Conservation (phyloP, 2,329 filamentous ascomycete genomes). For the Huntiella bhutanensis region DNA sequence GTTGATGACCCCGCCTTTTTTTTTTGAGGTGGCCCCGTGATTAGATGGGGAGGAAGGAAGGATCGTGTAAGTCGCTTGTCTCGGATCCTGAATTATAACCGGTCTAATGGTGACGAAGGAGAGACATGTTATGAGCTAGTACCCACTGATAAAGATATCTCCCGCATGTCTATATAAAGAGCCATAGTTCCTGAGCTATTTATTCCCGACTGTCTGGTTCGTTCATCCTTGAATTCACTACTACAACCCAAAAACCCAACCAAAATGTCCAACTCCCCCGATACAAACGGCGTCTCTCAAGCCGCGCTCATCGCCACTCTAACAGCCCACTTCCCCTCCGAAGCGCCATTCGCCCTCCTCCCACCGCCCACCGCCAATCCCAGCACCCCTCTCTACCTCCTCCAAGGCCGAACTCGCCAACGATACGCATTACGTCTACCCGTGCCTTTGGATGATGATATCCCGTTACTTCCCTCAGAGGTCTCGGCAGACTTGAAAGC, state of each 20-base stretch:
- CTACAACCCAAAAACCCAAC: not conserved
- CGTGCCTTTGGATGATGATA: not conserved
- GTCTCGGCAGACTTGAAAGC: not conserved
- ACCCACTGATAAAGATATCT: too few relatives aligned
- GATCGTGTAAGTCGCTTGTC: too few relatives aligned
- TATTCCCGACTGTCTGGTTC: not conserved
- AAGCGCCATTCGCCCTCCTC: conserved; percentile 3
- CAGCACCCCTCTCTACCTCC: conserved; percentile 3
- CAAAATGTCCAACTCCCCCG: not conserved
- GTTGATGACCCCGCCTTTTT: too few relatives aligned
- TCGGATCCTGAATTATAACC: too few relatives aligned
- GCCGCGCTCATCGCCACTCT: not conserved
- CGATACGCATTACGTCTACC: conserved; percentile 7
- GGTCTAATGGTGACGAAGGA: not conserved
- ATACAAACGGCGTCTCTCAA: conserved; percentile 9
- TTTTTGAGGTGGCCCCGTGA: too few relatives aligned
- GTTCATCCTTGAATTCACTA: not conserved
- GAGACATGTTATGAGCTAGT: too few relatives aligned
- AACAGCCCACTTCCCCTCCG: conserved; percentile 1
- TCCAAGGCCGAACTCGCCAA: conserved; percentile 5
- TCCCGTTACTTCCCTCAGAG: too few relatives aligned
- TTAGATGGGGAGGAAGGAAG: too few relatives aligned
- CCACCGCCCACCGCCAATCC: not conserved
- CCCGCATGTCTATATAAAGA: not conserved
- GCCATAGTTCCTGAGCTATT: not conserved